Percentiles rank a stretch among this genome's conserved stretches.
phyloP scores from a whole-genome alignment of 257 asterid genomes.

The Forsythia viridissima region DNA sequence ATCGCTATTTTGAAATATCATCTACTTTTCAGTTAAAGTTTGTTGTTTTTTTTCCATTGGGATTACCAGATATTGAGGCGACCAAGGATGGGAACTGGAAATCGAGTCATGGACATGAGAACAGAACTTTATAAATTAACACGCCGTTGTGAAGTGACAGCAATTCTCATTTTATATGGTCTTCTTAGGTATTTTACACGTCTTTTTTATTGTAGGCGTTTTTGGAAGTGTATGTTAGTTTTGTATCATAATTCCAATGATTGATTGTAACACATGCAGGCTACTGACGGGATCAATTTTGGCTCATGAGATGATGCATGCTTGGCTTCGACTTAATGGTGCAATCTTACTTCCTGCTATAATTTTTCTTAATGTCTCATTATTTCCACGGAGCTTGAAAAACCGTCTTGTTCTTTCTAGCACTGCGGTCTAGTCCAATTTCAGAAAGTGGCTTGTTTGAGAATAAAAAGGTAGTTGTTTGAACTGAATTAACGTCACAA shows the following conservation, averaged over 20 bases:
- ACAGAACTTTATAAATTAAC: constrained; percentile 53
- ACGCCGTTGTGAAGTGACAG: constrained; percentile 60
- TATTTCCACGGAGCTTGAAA: not conserved
- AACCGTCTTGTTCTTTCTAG: not conserved
- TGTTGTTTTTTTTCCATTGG: constrained; percentile 18
- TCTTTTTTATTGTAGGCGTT: not conserved
- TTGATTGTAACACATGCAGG: constrained; percentile 29
- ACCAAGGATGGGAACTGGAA: constrained; percentile 49
- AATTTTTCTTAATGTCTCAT: not conserved
- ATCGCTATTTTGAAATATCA: not conserved
- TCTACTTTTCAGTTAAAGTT: not conserved
- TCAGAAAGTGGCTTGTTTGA: not conserved
- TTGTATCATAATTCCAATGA: not conserved
- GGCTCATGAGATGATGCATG: constrained; percentile 70
- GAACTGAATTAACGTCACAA: not conserved
- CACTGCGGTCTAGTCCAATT: not conserved
- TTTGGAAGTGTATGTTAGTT: not conserved
- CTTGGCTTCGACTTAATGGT: constrained; percentile 60
- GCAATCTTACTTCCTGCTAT: constrained; percentile 7
- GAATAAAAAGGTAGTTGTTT: not conserved
- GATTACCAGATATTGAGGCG: constrained; percentile 43
- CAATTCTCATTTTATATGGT: constrained; percentile 59
- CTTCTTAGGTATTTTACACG: constrained; percentile 50
- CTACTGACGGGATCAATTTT: constrained; percentile 58
- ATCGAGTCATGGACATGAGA: constrained; percentile 45